Evolutionary conservation across 2,329 filamentous ascomycete genomes (phyloP), one percentile per base, ranked within the genome.

Genomic region (Exophiala xenobiotica): DNA sequence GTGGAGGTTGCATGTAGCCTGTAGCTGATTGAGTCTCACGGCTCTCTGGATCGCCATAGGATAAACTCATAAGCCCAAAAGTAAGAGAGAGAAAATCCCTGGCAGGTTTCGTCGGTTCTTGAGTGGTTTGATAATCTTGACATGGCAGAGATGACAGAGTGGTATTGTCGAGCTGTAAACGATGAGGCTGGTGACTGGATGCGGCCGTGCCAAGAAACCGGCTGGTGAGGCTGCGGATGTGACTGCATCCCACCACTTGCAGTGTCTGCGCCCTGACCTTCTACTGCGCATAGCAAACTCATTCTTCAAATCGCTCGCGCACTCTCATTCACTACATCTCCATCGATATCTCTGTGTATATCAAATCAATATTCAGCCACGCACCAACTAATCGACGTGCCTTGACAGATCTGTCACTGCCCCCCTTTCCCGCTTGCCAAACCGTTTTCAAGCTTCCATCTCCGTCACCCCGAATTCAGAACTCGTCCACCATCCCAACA

Each of bases 291-390:
- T 41, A 26, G 24, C 55, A 46, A 52, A 46, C 46, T 51, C 54
- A 51, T 46, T 49, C 49, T 26, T 40, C 46, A 44, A 29, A 18
- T 46, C 51, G 31, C 39, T 53, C 49, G 41, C 45, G 49, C 47
- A 46, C 51, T 41, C 24, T 45, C 31, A 35, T 35, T 35, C n/a
- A 35, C 31, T 35, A 48, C 47, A 59, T 56, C 50, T 59, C 41
- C 53, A 54, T 59, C 49, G 44, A 46, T 52, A 59, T 56, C 53
- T 59, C 46, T 51, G 49, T 40, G 23, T 44, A 59, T 59, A 45
- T 59, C 50, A 48, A 24, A 42, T 53, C 41, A 31, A 53, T 43
- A 45, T 47, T 40, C 52, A 23, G 55, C 49, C 51, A 39, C 44
- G 18, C 43, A 43, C 35, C 40, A 29, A 33, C 22, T 39, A 46